Percentiles rank a stretch among this genome's conserved stretches.
These are phyloP conservation scores for Penicillium coprophilum DNA, from an alignment of 495 filamentous ascomycete species.

Conservation along the genomic window DNA sequence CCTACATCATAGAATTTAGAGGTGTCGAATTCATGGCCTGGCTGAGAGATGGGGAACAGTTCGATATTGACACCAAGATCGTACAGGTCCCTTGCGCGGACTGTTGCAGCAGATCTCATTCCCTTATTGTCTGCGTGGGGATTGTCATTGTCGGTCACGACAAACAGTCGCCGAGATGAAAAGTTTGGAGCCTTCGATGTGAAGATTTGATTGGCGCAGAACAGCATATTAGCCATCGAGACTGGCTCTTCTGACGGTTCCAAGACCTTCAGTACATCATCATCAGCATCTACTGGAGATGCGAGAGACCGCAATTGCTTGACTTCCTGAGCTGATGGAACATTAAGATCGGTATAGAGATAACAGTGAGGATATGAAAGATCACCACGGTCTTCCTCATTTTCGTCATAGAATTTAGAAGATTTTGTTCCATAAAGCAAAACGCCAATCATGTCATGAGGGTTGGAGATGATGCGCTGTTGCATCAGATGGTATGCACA, in stretches of 20 bases:
- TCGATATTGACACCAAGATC: constrained; percentile 93
- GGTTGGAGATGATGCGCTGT: constrained; percentile 95
- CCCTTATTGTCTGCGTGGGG: constrained; percentile 73
- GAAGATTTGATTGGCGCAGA: constrained; percentile 95
- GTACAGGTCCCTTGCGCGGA: constrained; percentile 91
- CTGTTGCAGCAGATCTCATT: constrained; percentile 70
- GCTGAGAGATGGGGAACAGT: constrained; percentile 83
- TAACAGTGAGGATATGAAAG: constrained; percentile 88
- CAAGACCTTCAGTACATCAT: constrained; percentile 60
- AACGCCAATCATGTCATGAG: constrained; percentile 96
- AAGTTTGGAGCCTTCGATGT: constrained; percentile 95
- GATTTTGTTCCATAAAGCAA: constrained; percentile 90
- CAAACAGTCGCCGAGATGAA: constrained; percentile 84
- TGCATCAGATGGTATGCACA: constrained; percentile 96
- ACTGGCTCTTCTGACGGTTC: constrained; percentile 66
- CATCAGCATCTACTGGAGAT: constrained; percentile 71
- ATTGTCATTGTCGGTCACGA: constrained; percentile 93
- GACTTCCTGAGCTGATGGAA: constrained; percentile 84
- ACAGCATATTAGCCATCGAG: constrained; percentile 86
- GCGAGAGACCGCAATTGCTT: constrained; percentile 71
- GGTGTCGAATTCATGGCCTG: constrained; percentile 74
- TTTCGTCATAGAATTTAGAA: constrained; percentile 75
- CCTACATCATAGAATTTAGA: constrained; percentile 89
- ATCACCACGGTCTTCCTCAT: constrained; percentile 56
- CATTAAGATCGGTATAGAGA: constrained; percentile 81